Percentiles rank a stretch among this genome's conserved stretches.
phyloP scores from a whole-genome alignment of 2,329 filamentous ascomycete species.

The Aspergillus caelatus region DNA sequence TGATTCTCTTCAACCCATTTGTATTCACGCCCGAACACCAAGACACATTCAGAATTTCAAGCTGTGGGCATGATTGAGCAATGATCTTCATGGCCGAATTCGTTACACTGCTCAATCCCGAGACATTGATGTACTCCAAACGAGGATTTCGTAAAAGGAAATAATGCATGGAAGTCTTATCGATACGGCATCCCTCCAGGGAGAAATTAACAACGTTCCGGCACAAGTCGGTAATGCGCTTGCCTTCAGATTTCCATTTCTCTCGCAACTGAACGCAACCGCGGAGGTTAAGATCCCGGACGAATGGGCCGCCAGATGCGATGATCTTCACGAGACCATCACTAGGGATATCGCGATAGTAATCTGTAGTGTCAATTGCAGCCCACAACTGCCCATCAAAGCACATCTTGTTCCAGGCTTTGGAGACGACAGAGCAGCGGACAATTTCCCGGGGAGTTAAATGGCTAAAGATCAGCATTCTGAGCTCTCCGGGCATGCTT shows the following conservation, averaged over 20 bases:
- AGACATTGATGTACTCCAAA: slow-evolving; percentile 83
- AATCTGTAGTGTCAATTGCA: slow-evolving; percentile 78
- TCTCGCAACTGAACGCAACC: slow-evolving; percentile 89
- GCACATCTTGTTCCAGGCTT: slow-evolving; percentile 77
- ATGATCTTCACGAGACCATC: slow-evolving; percentile 85
- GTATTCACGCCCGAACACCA: slow-evolving; percentile 90
- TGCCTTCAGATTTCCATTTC: slow-evolving; percentile 72
- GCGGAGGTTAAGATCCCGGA: slow-evolving; percentile 85
- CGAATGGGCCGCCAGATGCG: slow-evolving; percentile 80
- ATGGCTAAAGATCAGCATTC: slow-evolving; percentile 74
- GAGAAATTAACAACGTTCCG: slow-evolving; percentile 85
- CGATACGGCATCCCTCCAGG: slow-evolving; percentile 85
- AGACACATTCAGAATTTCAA: slow-evolving; percentile 86
- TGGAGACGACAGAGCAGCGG: slow-evolving; percentile 74
- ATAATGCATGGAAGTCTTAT: slow-evolving; percentile 76
- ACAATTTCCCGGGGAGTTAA: slow-evolving; percentile 81
- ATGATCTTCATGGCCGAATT: slow-evolving; percentile 88
- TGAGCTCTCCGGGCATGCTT: slow-evolving; percentile 79
- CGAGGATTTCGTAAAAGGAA: slow-evolving; percentile 76
- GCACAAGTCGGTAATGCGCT: slow-evolving; percentile 74
- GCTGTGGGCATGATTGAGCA: slow-evolving; percentile 73
- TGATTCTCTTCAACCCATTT: slow-evolving; percentile 70
- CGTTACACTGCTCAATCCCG: slow-evolving; percentile 72
- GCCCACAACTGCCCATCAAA: slow-evolving; percentile 96
- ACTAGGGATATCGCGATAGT: slow-evolving; percentile 84